Percentiles rank a stretch among this genome's conserved stretches.
Evolutionary conservation across 805 yeast species (phyloP).

Genomic region (Monosporozyma unispora): DNA sequence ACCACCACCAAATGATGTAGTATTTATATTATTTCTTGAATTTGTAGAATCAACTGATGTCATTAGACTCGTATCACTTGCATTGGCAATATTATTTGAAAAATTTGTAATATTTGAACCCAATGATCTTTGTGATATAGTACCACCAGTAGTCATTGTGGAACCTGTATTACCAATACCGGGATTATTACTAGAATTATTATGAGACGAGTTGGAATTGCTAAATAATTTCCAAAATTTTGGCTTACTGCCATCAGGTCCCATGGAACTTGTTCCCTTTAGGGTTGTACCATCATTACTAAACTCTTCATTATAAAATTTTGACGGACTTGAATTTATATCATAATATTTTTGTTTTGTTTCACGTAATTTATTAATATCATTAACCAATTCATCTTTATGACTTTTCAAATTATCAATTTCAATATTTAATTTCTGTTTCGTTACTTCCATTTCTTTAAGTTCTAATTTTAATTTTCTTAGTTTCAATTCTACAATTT

Average conservation of each 20-base stretch:
- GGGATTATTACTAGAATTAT: background rate
- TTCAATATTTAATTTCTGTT: conserved; percentile 39
- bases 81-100: background rate
- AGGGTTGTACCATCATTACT: background rate
- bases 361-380: conserved; percentile 31
- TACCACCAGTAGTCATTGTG: background rate
- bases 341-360: conserved; percentile 1
- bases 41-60: background rate
- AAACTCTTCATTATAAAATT: conserved; percentile 3
- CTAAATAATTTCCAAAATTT: conserved; percentile 29
- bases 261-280: background rate
- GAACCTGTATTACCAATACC: background rate
- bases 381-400: conserved; percentile 40
- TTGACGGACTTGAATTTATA: background rate
- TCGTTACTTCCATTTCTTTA: conserved; percentile 34
- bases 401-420: conserved; percentile 41
- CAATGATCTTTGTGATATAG: background rate
- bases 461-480: conserved; percentile 37
- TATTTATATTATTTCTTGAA: background rate
- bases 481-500: conserved; percentile 30
- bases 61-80: background rate
- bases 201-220: conserved; percentile 3
- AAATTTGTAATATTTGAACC: background rate
- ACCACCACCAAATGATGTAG: background rate
- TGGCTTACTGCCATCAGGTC: conserved; percentile 13